Conservation (phyloP, 345 rosid genomes). For the Acer campestre region DNA sequence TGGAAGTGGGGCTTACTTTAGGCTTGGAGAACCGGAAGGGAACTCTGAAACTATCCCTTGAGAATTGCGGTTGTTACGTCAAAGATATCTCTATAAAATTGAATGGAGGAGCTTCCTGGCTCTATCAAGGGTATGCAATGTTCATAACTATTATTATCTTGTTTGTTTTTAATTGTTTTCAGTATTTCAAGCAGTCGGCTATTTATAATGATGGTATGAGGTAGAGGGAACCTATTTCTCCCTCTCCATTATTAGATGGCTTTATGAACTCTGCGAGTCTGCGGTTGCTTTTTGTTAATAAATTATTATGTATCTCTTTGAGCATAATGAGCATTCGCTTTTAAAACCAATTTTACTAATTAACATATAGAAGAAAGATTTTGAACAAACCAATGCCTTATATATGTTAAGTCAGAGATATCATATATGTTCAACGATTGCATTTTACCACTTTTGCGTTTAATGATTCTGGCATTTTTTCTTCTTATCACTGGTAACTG, state of each 20-base stretch:
- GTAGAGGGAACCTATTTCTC: neutral
- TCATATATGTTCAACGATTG: neutral
- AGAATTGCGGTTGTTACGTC: conserved; percentile 82
- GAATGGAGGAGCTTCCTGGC: conserved; percentile 98
- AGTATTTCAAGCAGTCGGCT: neutral
- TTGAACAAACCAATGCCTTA: no score
- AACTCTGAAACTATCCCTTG: conserved; percentile 66
- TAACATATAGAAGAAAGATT: no score
- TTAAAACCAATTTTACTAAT: no score
- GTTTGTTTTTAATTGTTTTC: conserved; percentile 4
- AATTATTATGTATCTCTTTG: no score
- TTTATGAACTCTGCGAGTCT: no score
- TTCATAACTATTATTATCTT: neutral
- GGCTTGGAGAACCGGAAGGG: conserved; percentile 77
- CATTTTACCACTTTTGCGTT: neutral
- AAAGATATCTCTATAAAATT: conserved; percentile 64
- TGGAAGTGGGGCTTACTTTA: conserved; percentile 90
- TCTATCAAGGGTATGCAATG: conserved; percentile 87
- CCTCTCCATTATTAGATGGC: neutral
- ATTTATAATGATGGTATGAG: neutral
- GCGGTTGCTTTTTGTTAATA: no score
- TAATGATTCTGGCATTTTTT: neutral
- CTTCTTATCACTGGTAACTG: neutral
- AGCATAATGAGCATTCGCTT: no score
- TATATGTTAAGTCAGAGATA: neutral